These are phyloP conservation scores for Pseudevernia furfuracea DNA, from an alignment of 495 filamentous ascomycete species.

Conservation along the genomic window DNA sequence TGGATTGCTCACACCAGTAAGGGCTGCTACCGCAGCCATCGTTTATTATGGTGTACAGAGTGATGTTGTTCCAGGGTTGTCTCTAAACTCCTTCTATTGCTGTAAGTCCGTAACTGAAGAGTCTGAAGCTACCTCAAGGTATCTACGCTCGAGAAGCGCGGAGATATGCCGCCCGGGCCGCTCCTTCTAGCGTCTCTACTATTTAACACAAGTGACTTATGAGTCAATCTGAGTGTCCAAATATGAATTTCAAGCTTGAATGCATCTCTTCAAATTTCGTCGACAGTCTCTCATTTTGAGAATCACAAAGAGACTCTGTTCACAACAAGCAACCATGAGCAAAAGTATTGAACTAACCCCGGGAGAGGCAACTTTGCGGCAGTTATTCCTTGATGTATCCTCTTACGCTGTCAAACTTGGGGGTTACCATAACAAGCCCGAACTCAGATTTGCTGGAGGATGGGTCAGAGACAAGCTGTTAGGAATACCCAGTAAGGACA, in stretches of 20 bases:
- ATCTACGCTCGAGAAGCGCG: too few relatives aligned
- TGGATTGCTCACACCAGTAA: slow-evolving; percentile 12
- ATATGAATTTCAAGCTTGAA: not conserved
- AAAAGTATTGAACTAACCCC: slow-evolving; percentile 50
- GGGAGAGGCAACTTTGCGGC: slow-evolving; percentile 58
- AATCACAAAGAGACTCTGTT: not conserved
- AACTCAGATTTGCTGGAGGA: slow-evolving; percentile 88
- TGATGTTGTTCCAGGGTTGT: not conserved
- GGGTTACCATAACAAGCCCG: slow-evolving; percentile 19
- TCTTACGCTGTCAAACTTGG: slow-evolving; percentile 55
- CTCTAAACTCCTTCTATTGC: too few relatives aligned
- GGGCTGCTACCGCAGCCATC: slow-evolving; percentile 16
- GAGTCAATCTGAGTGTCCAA: not conserved
- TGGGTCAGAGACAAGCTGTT: slow-evolving; percentile 98
- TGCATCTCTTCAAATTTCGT: not conserved
- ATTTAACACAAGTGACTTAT: not conserved
- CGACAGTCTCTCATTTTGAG: not conserved
- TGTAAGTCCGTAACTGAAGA: too few relatives aligned
- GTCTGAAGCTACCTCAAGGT: too few relatives aligned
- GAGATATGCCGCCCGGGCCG: too few relatives aligned
- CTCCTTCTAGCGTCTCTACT: too few relatives aligned
- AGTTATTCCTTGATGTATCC: slow-evolving; percentile 68
- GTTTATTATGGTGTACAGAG: not conserved
- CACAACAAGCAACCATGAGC: slow-evolving; percentile 14
- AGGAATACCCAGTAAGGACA: slow-evolving; percentile 72